Conservation (phyloP, 768 basidiomycete species). For the Lyophyllum atratum region DNA sequence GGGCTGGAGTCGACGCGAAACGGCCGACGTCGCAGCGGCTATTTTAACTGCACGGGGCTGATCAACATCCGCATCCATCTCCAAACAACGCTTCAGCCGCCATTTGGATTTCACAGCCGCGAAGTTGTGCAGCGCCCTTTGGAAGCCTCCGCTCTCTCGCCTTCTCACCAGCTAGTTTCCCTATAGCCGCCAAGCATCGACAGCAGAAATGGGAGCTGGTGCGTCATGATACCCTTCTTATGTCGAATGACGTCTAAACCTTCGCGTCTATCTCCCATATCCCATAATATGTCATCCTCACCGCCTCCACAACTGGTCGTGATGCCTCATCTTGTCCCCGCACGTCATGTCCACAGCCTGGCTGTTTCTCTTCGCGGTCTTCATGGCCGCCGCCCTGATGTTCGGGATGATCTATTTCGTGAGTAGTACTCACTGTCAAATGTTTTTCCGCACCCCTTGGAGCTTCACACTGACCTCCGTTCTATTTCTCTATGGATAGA, state of each 20-base stretch:
- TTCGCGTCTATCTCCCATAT: neutral
- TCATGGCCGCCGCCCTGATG: slow-evolving; percentile 90
- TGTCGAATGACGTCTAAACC: neutral
- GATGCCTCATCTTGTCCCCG: too few species aligned
- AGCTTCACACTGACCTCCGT: neutral
- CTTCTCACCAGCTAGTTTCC: neutral
- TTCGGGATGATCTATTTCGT: slow-evolving; percentile 99
- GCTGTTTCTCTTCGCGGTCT: slow-evolving; percentile 95
- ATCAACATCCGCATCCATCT: neutral
- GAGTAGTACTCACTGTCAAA: slow-evolving; percentile 31
- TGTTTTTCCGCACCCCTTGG: neutral
- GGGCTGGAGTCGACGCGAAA: too few species aligned
- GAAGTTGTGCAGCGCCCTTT: neutral
- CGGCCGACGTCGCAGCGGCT: too few species aligned
- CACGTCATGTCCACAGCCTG: slow-evolving; percentile 57
- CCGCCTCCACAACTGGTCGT: neutral
- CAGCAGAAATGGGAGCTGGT: neutral
- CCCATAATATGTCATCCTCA: neutral
- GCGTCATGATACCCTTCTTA: neutral
- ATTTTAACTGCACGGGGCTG: neutral
- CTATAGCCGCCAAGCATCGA: neutral
- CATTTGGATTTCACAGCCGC: neutral
- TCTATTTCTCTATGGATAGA: slow-evolving; percentile 47
- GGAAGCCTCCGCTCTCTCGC: neutral
- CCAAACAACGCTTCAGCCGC: neutral